Evolutionary conservation across 2,329 filamentous ascomycete species (phyloP).

Genomic region (Botrytis galanthina): DNA sequence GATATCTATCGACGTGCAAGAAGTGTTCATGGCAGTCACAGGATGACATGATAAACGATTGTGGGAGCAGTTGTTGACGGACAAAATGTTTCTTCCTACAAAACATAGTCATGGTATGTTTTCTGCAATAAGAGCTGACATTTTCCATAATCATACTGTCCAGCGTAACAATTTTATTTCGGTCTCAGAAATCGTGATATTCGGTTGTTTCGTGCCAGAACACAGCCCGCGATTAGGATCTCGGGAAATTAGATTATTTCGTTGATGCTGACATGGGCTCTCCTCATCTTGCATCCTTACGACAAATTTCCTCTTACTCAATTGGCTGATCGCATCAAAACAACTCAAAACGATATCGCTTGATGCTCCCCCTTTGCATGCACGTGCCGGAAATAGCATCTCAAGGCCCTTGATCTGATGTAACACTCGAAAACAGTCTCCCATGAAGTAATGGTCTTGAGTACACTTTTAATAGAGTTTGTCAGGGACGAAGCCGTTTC

Average conservation of each 20-base stretch:
- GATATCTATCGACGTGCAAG: too few relatives aligned
- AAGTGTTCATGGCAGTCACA: not conserved
- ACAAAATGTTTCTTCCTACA: not conserved
- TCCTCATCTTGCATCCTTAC: constrained; percentile 12
- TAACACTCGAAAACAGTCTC: not conserved
- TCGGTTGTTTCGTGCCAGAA: not conserved
- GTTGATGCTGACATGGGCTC: constrained; percentile 8
- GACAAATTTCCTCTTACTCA: not conserved
- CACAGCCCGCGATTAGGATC: constrained; percentile 12
- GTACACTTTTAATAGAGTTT: not conserved
- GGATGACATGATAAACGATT: not conserved
- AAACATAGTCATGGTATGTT: not conserved
- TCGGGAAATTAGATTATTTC: constrained; percentile 10
- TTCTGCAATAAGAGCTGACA: not conserved
- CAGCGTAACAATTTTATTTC: not conserved
- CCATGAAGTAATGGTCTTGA: not conserved
- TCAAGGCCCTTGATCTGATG: not conserved
- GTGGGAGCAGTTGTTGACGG: not conserved
- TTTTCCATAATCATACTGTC: not conserved
- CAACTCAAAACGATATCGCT: constrained; percentile 1
- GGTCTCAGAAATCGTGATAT: not conserved
- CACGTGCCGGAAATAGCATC: not conserved
- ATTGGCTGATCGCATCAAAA: not conserved
- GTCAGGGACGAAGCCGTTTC: constrained; percentile 6
- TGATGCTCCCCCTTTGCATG: not conserved